Conservation (phyloP, 2,329 filamentous ascomycete genomes). For the Coleophoma crateriformis region DNA sequence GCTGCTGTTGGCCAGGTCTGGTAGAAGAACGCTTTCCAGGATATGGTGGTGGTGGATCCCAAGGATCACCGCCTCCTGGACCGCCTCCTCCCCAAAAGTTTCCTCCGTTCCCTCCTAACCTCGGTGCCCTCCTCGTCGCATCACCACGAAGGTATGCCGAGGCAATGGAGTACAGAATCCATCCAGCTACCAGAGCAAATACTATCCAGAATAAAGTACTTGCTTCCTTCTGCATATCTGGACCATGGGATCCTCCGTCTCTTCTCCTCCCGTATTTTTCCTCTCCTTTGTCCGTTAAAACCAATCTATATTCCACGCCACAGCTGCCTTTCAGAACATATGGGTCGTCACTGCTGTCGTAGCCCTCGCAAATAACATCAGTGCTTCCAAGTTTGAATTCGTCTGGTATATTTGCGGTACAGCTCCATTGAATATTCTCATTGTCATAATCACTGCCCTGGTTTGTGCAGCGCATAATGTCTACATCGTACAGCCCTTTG, state of each 20-base stretch:
- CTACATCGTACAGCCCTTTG: conserved; percentile 66
- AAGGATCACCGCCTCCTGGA: conserved; percentile 12
- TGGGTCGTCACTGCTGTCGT: conserved; percentile 67
- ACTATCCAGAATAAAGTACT: conserved; percentile 50
- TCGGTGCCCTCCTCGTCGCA: conserved; percentile 14
- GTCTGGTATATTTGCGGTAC: conserved; percentile 56
- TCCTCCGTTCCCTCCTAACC: conserved; percentile 34
- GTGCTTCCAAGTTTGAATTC: conserved; percentile 72
- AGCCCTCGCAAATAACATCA: conserved; percentile 91
- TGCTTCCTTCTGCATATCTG: conserved; percentile 25
- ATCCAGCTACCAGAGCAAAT: conserved; percentile 53
- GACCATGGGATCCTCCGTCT: conserved; percentile 12
- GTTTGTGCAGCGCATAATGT: conserved; percentile 87
- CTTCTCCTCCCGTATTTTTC: conserved; percentile 49
- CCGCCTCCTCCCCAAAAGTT: conserved; percentile 34
- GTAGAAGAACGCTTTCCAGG: conserved; percentile 17
- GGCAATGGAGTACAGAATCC: conserved; percentile 55
- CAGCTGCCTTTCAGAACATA: conserved; percentile 91
- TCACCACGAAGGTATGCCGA: neutral
- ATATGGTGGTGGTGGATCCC: conserved; percentile 26
- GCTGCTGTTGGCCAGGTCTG: conserved; percentile 21
- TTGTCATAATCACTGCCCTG: conserved; percentile 71
- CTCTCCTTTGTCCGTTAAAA: conserved; percentile 74
- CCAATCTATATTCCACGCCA: conserved; percentile 80
- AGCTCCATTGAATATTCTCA: conserved; percentile 89